Evolutionary conservation across 345 rosid genomes (phyloP), one percentile per base, ranked within the genome.

Genomic region (Physaria fendleri): DNA sequence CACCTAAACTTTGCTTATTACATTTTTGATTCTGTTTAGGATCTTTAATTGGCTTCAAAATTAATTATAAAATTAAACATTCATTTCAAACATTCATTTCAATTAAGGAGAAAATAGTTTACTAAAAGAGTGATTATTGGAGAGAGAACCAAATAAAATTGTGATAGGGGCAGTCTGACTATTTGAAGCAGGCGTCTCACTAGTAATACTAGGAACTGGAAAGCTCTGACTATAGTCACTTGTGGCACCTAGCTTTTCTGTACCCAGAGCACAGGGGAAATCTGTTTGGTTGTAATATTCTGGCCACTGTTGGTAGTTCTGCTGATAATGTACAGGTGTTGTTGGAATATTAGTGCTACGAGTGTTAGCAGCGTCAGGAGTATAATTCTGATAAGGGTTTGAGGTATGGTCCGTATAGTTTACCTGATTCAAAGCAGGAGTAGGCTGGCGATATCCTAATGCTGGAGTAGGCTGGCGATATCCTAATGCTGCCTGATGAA

Each of bases 181-280:
- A 75, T 61, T 77, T 75, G 90, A 69, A 58, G 79, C 69, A 49
- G 85, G 69, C 56, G 79, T 70, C 43, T 77, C 90, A 74, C 71
- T 71, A 50, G 79, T 38, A 69, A 78, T 82, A 71, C 71, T 73
- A 49, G 88, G 70, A 73, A 47, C 75, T 48, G 84, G 74, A 71
- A 77, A 76, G 28, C 73, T 84, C 75, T 72, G 85, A 52, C 74
- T 82, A 69, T 79, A 64, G 32, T 84, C 54, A 70, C 76, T 65
- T 50, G 81, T 27, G 78, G 77, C 76, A 68, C 90, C 71, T 70
- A 81, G 61, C 66, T 79, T 87, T 68, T 94, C 99, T n/a, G 97
- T 94, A 51, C 99, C 99, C 0, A 96, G 99, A 47, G 99, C 99
- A 76, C 99, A 94, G 51, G 77, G 92, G 56, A 87, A 96, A 78